Evolutionary conservation across 345 rosid genomes (phyloP).

Genomic region (Eutrema yunnanense): DNA sequence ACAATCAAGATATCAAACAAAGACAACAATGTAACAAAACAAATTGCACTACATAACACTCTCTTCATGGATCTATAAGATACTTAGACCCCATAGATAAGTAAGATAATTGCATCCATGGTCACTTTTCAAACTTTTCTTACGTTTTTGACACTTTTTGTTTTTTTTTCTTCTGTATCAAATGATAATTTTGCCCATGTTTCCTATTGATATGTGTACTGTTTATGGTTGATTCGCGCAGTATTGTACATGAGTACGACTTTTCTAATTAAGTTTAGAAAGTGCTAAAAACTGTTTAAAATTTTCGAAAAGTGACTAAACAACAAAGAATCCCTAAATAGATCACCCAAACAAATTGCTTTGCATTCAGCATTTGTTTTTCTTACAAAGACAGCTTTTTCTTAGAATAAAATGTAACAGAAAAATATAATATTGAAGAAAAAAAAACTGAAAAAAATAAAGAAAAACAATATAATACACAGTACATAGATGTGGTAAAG

Average conservation of each 20-base stretch:
- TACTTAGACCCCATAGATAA: not conserved
- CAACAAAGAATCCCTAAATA: not conserved
- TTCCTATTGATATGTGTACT: too few relatives aligned
- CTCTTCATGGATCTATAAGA: not conserved
- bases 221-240: too few relatives aligned
- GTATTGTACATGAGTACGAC: too few relatives aligned
- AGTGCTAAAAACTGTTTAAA: too few relatives aligned
- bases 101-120: too few relatives aligned
- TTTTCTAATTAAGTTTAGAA: too few relatives aligned
- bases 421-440: not conserved
- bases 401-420: not conserved
- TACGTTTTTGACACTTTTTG: too few relatives aligned
- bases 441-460: not conserved
- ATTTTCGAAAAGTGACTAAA: too few relatives aligned
- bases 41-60: not conserved
- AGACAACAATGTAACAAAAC: not conserved
- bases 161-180: too few relatives aligned
- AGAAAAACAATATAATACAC: not conserved
- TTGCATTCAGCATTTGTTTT: not conserved
- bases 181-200: too few relatives aligned
- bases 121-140: too few relatives aligned
- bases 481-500: constrained; percentile 13
- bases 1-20: not conserved
- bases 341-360: not conserved
- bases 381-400: not conserved